These are phyloP conservation scores for Aureobasidium mangrovei DNA, from an alignment of 2,329 filamentous ascomycete genomes.

Conservation along the genomic window DNA sequence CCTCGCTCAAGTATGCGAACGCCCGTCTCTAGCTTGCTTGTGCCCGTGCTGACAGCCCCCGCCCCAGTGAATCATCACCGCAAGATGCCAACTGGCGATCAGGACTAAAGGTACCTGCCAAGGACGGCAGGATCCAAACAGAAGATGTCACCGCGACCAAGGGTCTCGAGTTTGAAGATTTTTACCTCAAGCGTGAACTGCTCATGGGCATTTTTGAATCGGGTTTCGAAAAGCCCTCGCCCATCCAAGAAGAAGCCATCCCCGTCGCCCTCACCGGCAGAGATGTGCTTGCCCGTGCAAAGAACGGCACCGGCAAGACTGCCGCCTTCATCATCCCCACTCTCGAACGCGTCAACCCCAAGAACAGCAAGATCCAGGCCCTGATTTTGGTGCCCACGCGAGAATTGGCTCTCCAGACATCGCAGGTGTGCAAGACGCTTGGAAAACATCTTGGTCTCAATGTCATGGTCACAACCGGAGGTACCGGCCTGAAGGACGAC, in stretches of 20 bases:
- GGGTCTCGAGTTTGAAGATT: conserved; percentile 95
- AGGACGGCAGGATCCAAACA: conserved; percentile 71
- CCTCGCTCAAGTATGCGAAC: conserved; percentile 38
- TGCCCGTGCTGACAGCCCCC: conserved; percentile 16
- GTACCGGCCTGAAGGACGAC: conserved; percentile 89
- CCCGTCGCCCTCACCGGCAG: conserved; percentile 90
- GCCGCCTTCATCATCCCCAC: conserved; percentile 95
- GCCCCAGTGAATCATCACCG: conserved; percentile 24
- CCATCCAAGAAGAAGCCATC: conserved; percentile 98
- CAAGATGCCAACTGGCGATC: conserved; percentile 63
- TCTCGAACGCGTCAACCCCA: conserved; percentile 92
- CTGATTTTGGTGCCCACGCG: conserved; percentile 92
- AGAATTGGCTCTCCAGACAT: conserved; percentile 96
- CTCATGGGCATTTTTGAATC: conserved; percentile 99
- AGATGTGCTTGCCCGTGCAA: conserved; percentile 91
- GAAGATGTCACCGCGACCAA: conserved; percentile 98
- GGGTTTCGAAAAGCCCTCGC: conserved; percentile 96
- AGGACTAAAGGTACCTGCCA: conserved; percentile 60
- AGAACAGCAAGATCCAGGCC: conserved; percentile 91
- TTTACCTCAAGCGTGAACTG: conserved; percentile 86
- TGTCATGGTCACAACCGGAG: conserved; percentile 98
- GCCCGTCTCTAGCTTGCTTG: neutral
- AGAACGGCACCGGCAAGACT: conserved; percentile 98
- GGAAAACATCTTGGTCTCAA: conserved; percentile 96
- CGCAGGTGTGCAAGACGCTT: conserved; percentile 96